Base-by-base conservation (phyloP, 139 green algal genomes). In the Nannochloris sp. region DNA sequence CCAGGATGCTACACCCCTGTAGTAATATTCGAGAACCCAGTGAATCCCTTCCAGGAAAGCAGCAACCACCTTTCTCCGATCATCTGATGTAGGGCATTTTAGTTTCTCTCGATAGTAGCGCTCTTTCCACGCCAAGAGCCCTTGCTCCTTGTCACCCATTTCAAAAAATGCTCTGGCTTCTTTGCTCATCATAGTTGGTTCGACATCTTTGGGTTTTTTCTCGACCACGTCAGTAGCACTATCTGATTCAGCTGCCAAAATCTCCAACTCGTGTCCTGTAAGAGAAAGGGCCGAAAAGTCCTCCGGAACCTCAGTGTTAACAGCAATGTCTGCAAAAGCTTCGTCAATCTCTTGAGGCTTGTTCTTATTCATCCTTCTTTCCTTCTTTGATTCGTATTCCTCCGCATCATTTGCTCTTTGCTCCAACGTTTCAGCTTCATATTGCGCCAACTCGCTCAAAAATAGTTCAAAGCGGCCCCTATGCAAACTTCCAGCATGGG, bases 11-110 rank as follows among this genome's bases (percentile, higher is more conserved):
- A 96, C 85, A 2, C 89, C 89, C 6, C 76, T 66, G 77, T 96
- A 96, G 82, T 96, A 97, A 77, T 96, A 97, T 72, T 93, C 76
- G 61, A 96, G 73, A 65, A 95, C 85, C 91, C 91, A 96, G 68
- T 92, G 82, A 48, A 97, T 53, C 9, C 46, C 46, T 84, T 66
- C 11, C 20, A 94, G 80, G 76, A 90, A 95, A 13, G 79, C 33
- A 46, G 82, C 67, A 26, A 81, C 71, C 17, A 88, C 81, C 1
- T 13, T 14, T 1, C 75, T 65, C 16, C 66, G 66, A 10, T 23
- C 56, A 16, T 43, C 57, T 11, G 56, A 28, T 2, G 46, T 73
- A 46, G 4, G n/a, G 14, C 25, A 49, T 26, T 78, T 71, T 30
- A 96, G 72, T 81, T 97, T 97, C 50, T 95, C 83, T 6, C 29